Percentiles rank a stretch among this genome's conserved stretches.
These are phyloP conservation scores for Phaffia rhodozyma DNA, from an alignment of 1,284 basidiomycete genomes.

Conservation along the genomic window DNA sequence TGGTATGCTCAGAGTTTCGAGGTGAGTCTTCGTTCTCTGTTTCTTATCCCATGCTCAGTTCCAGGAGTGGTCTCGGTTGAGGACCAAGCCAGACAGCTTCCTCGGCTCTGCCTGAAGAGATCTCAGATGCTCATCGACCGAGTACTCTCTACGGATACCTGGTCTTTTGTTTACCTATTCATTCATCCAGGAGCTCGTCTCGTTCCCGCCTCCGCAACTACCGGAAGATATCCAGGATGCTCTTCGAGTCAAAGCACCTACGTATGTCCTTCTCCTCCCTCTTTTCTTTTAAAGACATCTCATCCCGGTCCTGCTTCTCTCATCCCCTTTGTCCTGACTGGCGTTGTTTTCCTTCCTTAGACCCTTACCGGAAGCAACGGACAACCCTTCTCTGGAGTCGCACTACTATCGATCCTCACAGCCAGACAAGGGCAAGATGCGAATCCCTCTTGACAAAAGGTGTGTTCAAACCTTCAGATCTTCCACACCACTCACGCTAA, in stretches of 20 bases:
- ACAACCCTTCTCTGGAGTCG: constrained; percentile 32
- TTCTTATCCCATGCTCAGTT: too few species aligned
- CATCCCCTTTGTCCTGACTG: neutral
- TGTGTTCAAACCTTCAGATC: too few species aligned
- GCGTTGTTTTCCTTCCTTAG: neutral
- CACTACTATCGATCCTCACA: constrained; percentile 6
- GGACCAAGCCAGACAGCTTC: too few species aligned
- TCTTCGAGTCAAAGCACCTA: constrained; percentile 44
- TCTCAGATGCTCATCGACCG: neutral
- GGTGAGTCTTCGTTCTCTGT: constrained; percentile 44
- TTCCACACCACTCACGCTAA: too few species aligned
- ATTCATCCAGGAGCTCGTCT: constrained; percentile 13
- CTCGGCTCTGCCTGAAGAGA: too few species aligned
- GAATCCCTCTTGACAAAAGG: constrained; percentile 37
- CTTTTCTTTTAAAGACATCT: constrained; percentile 18
- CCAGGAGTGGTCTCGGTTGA: too few species aligned
- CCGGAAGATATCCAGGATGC: constrained; percentile 55
- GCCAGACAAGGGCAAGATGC: constrained; percentile 17
- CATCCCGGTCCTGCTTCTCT: neutral
- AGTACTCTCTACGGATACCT: neutral
- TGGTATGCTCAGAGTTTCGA: constrained; percentile 99
- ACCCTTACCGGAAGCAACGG: constrained; percentile 30
- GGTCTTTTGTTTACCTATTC: neutral
- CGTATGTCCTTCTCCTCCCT: constrained; percentile 21
- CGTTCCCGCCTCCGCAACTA: constrained; percentile 52